Evolutionary conservation across 2,329 filamentous ascomycete genomes (phyloP).

Genomic region (Monosporascus sp.): DNA sequence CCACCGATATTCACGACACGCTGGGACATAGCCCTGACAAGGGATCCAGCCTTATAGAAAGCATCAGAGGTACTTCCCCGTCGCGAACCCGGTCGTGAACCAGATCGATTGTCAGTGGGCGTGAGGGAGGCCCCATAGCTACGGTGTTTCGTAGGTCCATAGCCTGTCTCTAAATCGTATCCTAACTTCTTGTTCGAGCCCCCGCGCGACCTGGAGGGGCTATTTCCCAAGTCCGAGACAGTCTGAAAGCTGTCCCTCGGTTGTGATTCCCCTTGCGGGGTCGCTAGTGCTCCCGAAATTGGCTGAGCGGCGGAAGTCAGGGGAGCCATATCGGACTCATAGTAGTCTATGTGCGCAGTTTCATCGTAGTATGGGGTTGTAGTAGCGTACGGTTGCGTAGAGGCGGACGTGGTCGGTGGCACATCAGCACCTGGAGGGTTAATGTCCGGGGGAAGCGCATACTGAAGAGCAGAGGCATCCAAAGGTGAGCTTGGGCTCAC

Average conservation of each 20-base stretch:
- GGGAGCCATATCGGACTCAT: slow-evolving; percentile 55
- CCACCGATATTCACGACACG: slow-evolving; percentile 97
- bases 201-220: slow-evolving; percentile 43
- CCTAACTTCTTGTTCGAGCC: slow-evolving; percentile 47
- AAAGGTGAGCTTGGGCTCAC: slow-evolving; percentile 43
- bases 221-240: slow-evolving; percentile 47
- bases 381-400: slow-evolving; percentile 26
- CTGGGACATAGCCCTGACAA: slow-evolving; percentile 85
- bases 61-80: slow-evolving; percentile 60
- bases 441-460: slow-evolving; percentile 50
- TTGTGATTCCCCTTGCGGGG: slow-evolving; percentile 34
- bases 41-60: slow-evolving; percentile 65
- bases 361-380: slow-evolving; percentile 38
- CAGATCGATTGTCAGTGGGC: slow-evolving; percentile 44
- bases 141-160: slow-evolving; percentile 43
- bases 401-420: slow-evolving; percentile 19
- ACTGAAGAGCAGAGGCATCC: slow-evolving; percentile 48
- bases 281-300: slow-evolving; percentile 44
- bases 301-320: slow-evolving; percentile 52
- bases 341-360: slow-evolving; percentile 33
- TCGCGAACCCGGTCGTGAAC: slow-evolving; percentile 56
- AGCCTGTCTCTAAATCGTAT: slow-evolving; percentile 53
- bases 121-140: slow-evolving; percentile 54
- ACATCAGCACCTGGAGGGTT: slow-evolving; percentile 25
- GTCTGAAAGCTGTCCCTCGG: slow-evolving; percentile 54